These are phyloP conservation scores for Phytophthora vignae DNA, from an alignment of 352 stramenopile genomes.

Conservation along the genomic window DNA sequence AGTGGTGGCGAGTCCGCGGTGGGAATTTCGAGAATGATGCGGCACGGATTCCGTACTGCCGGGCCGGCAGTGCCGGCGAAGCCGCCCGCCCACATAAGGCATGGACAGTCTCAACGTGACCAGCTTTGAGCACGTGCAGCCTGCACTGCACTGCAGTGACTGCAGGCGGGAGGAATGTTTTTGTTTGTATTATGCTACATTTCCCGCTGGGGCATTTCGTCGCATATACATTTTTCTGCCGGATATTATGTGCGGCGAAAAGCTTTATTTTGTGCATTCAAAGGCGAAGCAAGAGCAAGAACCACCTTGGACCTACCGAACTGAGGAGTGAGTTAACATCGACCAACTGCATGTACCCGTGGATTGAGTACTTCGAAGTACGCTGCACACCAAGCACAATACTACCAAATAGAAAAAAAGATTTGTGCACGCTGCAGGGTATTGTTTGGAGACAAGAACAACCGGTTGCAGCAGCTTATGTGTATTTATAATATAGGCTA, in stretches of 20 bases:
- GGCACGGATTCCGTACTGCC: background rate
- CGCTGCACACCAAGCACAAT: background rate
- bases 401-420: background rate
- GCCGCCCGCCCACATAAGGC: too few species aligned
- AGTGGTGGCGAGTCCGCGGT: background rate
- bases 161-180: too few species aligned
- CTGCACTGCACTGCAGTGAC: too few species aligned
- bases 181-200: background rate
- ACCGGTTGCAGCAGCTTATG: background rate
- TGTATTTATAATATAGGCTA: conserved; percentile 13
- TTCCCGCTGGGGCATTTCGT: background rate
- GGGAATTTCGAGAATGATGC: background rate
- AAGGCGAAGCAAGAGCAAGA: too few species aligned
- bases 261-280: too few species aligned
- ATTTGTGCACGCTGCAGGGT: background rate
- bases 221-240: background rate
- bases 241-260: too few species aligned
- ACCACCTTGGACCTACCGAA: too few species aligned
- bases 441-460: background rate
- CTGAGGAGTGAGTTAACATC: too few species aligned
- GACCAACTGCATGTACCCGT: too few species aligned
- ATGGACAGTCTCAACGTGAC: background rate
- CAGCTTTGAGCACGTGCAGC: too few species aligned
- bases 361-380: too few species aligned
- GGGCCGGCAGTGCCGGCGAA: too few species aligned